Evolutionary conservation across 2,329 filamentous ascomycete genomes (phyloP).

Genomic region (Fusarium hostae): DNA sequence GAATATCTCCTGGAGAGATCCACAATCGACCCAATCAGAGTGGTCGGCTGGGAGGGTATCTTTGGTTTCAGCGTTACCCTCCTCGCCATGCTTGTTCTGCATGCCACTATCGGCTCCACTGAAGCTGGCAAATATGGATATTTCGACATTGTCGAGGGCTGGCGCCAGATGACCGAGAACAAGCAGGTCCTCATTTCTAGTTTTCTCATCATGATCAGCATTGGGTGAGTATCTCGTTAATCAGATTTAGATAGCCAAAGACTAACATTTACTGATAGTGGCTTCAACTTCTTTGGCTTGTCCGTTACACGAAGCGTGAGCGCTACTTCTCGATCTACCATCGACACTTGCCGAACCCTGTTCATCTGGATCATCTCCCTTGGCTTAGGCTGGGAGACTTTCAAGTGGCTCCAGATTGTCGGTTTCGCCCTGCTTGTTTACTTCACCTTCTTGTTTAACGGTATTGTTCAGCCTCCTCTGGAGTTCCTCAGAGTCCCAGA

Average conservation of each 20-base stretch:
- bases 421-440: conserved; percentile 94
- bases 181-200: conserved; percentile 79
- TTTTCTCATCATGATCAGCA: conserved; percentile 94
- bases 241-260: background rate
- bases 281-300: conserved; percentile 98
- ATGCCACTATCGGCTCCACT: conserved; percentile 80
- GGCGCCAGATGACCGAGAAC: conserved; percentile 81
- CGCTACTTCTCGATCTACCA: conserved; percentile 92
- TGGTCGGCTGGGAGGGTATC: conserved; percentile 95
- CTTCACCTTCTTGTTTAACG: conserved; percentile 96
- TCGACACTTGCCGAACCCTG: conserved; percentile 95
- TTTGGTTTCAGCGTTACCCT: conserved; percentile 89
- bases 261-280: conserved; percentile 61
- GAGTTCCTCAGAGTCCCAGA: conserved; percentile 68
- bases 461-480: conserved; percentile 85
- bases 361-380: conserved; percentile 99
- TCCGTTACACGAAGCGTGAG: conserved; percentile 90
- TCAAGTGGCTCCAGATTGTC: conserved; percentile 94
- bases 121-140: conserved; percentile 80
- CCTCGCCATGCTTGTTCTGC: conserved; percentile 81
- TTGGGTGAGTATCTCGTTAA: conserved; percentile 71
- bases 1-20: conserved; percentile 84
- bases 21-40: conserved; percentile 79
- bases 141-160: conserved; percentile 90
- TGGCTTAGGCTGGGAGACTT: conserved; percentile 93